Conservation (phyloP, 192 early-diverging fungal genomes). For the Podila clonocystis region DNA sequence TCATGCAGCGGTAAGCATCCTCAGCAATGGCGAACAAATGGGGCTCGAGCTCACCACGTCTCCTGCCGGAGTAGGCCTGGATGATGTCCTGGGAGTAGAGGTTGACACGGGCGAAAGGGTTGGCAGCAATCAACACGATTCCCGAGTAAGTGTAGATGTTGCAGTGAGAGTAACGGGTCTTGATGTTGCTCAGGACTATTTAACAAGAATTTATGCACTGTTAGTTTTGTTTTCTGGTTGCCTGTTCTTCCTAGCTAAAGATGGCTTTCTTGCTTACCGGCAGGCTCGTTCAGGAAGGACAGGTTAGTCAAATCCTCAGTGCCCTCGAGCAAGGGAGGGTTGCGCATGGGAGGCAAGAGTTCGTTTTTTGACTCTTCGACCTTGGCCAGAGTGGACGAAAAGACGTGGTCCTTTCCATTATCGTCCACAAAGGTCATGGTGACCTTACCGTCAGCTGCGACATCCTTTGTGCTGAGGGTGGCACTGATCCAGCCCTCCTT, state of each 20-base stretch:
- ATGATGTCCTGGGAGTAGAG: slow-evolving; percentile 95
- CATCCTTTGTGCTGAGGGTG: slow-evolving; percentile 61
- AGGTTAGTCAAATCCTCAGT: slow-evolving; percentile 94
- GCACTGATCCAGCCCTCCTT: slow-evolving; percentile 89
- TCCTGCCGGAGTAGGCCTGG: slow-evolving; percentile 91
- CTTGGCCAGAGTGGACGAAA: slow-evolving; percentile 77
- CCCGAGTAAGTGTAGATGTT: slow-evolving; percentile 99
- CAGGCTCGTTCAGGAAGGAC: slow-evolving; percentile 96
- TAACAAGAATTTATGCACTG: not conserved
- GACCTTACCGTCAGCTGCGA: slow-evolving; percentile 65
- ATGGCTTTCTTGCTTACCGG: slow-evolving; percentile 36
- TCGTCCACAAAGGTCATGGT: slow-evolving; percentile 73
- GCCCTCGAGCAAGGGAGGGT: slow-evolving; percentile 89
- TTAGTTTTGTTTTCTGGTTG: not conserved
- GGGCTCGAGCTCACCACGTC: slow-evolving; percentile 94
- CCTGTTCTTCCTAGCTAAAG: not conserved
- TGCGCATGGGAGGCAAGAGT: slow-evolving; percentile 90
- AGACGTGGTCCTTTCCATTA: slow-evolving; percentile 71
- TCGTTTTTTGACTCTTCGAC: slow-evolving; percentile 72
- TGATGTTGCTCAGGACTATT: slow-evolving; percentile 91
- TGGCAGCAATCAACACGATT: slow-evolving; percentile 97
- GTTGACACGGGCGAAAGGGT: slow-evolving; percentile 89
- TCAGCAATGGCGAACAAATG: slow-evolving; percentile 99
- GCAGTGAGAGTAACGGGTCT: slow-evolving; percentile 87
- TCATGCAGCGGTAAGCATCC: slow-evolving; percentile 97